Evolutionary conservation across 2,329 filamentous ascomycete genomes (phyloP), one percentile per base, ranked within the genome.

Genomic region (Verticillium albo-atrum): DNA sequence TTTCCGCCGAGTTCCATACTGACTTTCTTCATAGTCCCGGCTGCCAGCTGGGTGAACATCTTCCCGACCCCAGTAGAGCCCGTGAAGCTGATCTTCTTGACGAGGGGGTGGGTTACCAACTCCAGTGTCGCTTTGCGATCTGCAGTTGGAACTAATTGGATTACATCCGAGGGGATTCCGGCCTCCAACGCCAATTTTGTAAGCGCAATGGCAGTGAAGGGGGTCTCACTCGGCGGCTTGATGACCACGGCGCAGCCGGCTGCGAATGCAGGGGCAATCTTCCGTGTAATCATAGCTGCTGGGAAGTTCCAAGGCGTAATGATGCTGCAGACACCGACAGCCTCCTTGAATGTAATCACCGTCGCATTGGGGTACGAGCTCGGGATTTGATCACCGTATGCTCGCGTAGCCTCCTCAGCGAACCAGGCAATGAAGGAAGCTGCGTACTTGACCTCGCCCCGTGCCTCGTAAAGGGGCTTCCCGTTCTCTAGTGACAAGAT

Each of bases 1-100:
- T 91, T 91, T 26, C 89, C 89, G 34, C 89, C 89, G 5, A 91
- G 81, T 68, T 91, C 89, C 68, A 90, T 89, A 1, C 85, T 88
- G 2, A 91, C 79, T 71, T 91, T 91, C 80, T 91, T 91, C 54
- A 91, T 72, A 0, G 87, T 90, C 12, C 82, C 81, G 0, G 88
- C 78, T 2, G 86, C 84, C 70, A 90, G 88, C 76, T 87, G 88
- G 86, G 90, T 90, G 47, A 91, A 79, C 32, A 77, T 65, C 62
- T 71, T 74, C 15, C 77, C 77, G n/a, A 78, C 75, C 5, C 68
- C 64, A 0, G 77, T 79, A 14, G 63, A 90, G 25, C 89, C 89
- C 1, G 89, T 92, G 69, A 92, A 92, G 4, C 86, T 89, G 27
- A 91, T 81, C 71, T 91, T 91, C 69, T 86, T 87, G 65, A 91